Base-by-base conservation (phyloP, 2,329 filamentous ascomycete species). In the Fusarium buxicola region DNA sequence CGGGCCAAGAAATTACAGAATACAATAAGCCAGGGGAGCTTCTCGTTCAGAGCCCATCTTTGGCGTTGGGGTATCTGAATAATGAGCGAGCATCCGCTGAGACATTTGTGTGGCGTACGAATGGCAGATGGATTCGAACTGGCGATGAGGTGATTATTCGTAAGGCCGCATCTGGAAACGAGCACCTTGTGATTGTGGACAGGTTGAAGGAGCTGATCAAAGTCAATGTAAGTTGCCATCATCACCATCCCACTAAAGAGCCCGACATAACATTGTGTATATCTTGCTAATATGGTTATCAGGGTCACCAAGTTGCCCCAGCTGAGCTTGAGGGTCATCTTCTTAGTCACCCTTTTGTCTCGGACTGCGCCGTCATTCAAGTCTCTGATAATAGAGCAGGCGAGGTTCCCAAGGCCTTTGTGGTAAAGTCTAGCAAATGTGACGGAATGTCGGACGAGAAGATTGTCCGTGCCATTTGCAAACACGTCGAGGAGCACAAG, bases 1-100 rank as follows among this genome's bases (percentile, higher is more conserved):
- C 38, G n/a, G 91, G 90, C 2, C 79, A 81, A 7, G 91, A 95
- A 71, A 83, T 95, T 52, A 89, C 84, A 0, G 83, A 72, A 18
- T 74, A 78, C 56, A 75, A 92, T 57, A 84, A 86, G 46, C 89
- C 89, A 0, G 92, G 92, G 24, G 92, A 96, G 75, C 82, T 96
- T 13, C 81, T 90, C 16, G 83, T 94, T n/a, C 89, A 89, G 70
- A 86, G 85, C 0, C 92, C 91, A 0, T 87, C 87, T 2, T 83
- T 94, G 2, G 86, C 89, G 1, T 75, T 94, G 1, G 92, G 92
- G 1, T 96, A 96, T 69, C 77, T 94, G 49, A 89, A 94, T 75
- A 94, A 95, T 69, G 86, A 90, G 28, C 87, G 90, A 69, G 68
- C 63, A 2, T 69, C 41, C 10, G 47, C 30, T 8, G 64, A 66